Evolutionary conservation across 257 asterid genomes (phyloP).

Genomic region (Nicotiana knightiana): DNA sequence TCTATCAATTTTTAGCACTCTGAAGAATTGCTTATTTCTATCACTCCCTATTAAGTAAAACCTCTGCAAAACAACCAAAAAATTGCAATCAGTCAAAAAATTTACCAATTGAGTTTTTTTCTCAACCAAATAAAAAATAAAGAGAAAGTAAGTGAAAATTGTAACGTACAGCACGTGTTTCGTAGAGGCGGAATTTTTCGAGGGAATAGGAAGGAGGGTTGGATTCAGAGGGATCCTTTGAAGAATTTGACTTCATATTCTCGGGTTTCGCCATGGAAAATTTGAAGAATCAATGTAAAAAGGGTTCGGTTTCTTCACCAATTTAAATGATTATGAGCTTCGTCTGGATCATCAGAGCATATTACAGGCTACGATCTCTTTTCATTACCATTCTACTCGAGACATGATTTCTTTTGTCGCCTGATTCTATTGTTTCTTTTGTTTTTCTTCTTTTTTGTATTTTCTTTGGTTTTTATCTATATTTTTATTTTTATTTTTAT

Average conservation of each 20-base stretch:
- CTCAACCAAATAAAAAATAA: not conserved
- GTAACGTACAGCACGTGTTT: constrained; percentile 10
- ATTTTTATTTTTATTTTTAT: too few relatives aligned
- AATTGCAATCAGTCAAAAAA: constrained; percentile 1
- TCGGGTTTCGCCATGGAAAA: constrained; percentile 56
- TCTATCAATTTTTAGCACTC: constrained; percentile 89
- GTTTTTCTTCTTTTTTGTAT: too few relatives aligned
- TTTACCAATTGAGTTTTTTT: constrained; percentile 66
- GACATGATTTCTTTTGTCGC: too few relatives aligned
- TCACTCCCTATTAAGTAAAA: constrained; percentile 96
- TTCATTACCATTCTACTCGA: too few relatives aligned
- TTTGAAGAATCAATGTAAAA: not conserved
- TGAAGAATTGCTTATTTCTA: constrained; percentile 66
- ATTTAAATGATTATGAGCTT: not conserved
- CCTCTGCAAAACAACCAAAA: constrained; percentile 43
- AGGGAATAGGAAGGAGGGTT: constrained; percentile 70
- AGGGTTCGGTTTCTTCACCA: not conserved
- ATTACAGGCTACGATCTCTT: constrained; percentile 4
- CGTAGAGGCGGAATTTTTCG: constrained; percentile 96
- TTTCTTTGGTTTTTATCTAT: too few relatives aligned
- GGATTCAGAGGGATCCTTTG: constrained; percentile 49
- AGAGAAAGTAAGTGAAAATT: not conserved
- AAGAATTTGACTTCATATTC: constrained; percentile 46
- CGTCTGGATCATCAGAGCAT: constrained; percentile 1
- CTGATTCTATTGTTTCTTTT: too few relatives aligned